Evolutionary conservation across 2,329 filamentous ascomycete species (phyloP).

Genomic region (Teratosphaeria destructans): DNA sequence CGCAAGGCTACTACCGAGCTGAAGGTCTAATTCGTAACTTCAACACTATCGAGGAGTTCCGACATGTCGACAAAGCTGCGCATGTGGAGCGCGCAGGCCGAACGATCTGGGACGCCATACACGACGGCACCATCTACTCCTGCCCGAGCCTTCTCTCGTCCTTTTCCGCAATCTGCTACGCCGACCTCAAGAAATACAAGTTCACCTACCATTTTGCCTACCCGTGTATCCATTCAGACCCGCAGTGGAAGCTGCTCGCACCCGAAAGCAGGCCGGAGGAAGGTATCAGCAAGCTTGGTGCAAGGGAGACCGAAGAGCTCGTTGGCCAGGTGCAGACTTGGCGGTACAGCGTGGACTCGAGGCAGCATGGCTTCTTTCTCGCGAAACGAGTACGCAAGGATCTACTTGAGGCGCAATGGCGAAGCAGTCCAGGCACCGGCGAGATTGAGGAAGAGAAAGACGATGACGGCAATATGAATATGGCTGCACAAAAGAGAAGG

Average conservation of each 20-base stretch:
- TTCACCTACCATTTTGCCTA: constrained; percentile 99
- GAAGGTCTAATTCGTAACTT: constrained; percentile 94
- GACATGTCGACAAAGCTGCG: constrained; percentile 65
- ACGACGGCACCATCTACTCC: constrained; percentile 91
- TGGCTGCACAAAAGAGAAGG: constrained; percentile 26
- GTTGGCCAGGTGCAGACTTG: constrained; percentile 80
- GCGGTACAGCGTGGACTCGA: constrained; percentile 68
- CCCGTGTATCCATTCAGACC: constrained; percentile 81
- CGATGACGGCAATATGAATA: constrained; percentile 22
- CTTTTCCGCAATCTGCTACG: constrained; percentile 82
- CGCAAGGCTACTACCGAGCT: constrained; percentile 64
- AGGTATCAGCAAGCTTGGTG: constrained; percentile 44
- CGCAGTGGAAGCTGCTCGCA: constrained; percentile 58
- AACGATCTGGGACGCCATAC: constrained; percentile 96
- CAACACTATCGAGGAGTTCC: constrained; percentile 92
- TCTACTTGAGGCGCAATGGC: constrained; percentile 24
- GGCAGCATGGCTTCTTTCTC: constrained; percentile 93
- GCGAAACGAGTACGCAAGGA: constrained; percentile 57
- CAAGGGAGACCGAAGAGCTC: constrained; percentile 64
- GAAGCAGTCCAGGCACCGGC: constrained; percentile 17
- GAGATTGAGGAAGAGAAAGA: constrained; percentile 20
- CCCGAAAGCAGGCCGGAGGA: constrained; percentile 22
- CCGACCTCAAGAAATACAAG: constrained; percentile 92
- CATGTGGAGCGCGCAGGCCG: constrained; percentile 69
- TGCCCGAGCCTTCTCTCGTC: constrained; percentile 84